phyloP scores from a whole-genome alignment of 2,329 filamentous ascomycete genomes.

The Pseudogymnoascus sp. region DNA sequence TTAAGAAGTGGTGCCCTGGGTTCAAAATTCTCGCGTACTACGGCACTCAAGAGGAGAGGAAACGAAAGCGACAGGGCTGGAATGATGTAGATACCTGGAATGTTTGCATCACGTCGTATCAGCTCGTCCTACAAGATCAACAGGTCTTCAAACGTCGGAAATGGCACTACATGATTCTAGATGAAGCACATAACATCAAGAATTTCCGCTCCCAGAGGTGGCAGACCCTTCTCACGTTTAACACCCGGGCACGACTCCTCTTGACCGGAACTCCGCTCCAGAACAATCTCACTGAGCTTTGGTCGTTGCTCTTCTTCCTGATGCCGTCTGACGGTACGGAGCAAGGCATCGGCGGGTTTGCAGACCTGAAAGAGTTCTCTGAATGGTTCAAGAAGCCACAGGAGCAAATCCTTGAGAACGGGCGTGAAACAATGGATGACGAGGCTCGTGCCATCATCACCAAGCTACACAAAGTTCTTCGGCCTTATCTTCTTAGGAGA shows the following conservation, averaged over 20 bases:
- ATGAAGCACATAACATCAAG: slow-evolving; percentile 99
- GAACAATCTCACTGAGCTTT: slow-evolving; percentile 93
- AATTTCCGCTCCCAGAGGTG: slow-evolving; percentile 97
- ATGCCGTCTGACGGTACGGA: slow-evolving; percentile 74
- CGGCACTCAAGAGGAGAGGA: slow-evolving; percentile 85
- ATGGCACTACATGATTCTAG: slow-evolving; percentile 98
- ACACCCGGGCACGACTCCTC: slow-evolving; percentile 77
- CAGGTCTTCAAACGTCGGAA: slow-evolving; percentile 84
- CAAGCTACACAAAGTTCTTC: slow-evolving; percentile 87
- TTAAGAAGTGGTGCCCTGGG: slow-evolving; percentile 97
- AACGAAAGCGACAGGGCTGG: slow-evolving; percentile 86
- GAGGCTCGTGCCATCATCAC: slow-evolving; percentile 86
- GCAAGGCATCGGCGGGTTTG: slow-evolving; percentile 80
- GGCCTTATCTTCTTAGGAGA: slow-evolving; percentile 82
- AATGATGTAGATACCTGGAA: slow-evolving; percentile 91
- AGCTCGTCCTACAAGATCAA: slow-evolving; percentile 88
- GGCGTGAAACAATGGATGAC: slow-evolving; percentile 86
- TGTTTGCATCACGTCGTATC: slow-evolving; percentile 95
- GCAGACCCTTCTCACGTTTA: slow-evolving; percentile 91
- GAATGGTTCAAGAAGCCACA: slow-evolving; percentile 94
- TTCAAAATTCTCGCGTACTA: slow-evolving; percentile 99
- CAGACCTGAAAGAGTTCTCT: slow-evolving; percentile 90
- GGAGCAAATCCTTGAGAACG: slow-evolving; percentile 91
- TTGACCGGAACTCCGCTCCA: slow-evolving; percentile 93
- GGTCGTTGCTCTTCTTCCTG: slow-evolving; percentile 93